Conservation (phyloP, 2,329 filamentous ascomycete species). For the Fusarium sp. region DNA sequence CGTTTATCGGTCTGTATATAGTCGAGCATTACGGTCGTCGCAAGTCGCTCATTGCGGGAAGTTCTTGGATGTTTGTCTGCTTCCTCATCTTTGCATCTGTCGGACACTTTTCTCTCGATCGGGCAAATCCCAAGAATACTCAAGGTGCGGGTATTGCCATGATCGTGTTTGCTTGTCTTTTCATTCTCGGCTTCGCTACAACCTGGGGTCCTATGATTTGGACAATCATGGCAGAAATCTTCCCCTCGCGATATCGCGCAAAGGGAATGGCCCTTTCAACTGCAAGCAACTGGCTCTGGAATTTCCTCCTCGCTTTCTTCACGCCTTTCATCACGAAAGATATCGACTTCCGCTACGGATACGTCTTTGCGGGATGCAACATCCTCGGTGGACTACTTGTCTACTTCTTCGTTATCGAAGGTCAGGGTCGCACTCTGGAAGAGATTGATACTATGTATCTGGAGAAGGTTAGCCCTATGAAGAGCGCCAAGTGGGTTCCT, state of each 20-base stretch:
- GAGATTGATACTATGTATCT: constrained; percentile 86
- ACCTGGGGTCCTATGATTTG: constrained; percentile 76
- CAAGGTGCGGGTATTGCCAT: constrained; percentile 66
- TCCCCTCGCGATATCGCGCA: constrained; percentile 71
- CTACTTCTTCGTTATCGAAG: constrained; percentile 83
- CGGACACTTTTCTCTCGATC: constrained; percentile 62
- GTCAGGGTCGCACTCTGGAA: constrained; percentile 78
- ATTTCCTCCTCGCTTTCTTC: constrained; percentile 82
- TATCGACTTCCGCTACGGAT: constrained; percentile 80
- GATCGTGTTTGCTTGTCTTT: constrained; percentile 73
- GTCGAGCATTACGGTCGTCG: constrained; percentile 76
- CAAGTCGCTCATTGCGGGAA: constrained; percentile 71
- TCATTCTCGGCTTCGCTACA: constrained; percentile 74
- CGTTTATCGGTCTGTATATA: constrained; percentile 77
- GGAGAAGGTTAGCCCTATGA: constrained; percentile 71
- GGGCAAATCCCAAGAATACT: constrained; percentile 50
- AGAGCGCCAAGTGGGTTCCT: constrained; percentile 67
- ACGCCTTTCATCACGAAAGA: constrained; percentile 80
- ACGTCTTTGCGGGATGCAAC: constrained; percentile 81
- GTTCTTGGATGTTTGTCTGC: constrained; percentile 70
- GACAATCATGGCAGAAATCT: constrained; percentile 74
- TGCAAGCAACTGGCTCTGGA: constrained; percentile 76
- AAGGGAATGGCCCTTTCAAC: constrained; percentile 72
- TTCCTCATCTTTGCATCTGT: constrained; percentile 70
- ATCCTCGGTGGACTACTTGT: constrained; percentile 73